These are phyloP conservation scores for Clarireedia hainanense DNA, from an alignment of 2,329 filamentous ascomycete genomes.

Conservation along the genomic window DNA sequence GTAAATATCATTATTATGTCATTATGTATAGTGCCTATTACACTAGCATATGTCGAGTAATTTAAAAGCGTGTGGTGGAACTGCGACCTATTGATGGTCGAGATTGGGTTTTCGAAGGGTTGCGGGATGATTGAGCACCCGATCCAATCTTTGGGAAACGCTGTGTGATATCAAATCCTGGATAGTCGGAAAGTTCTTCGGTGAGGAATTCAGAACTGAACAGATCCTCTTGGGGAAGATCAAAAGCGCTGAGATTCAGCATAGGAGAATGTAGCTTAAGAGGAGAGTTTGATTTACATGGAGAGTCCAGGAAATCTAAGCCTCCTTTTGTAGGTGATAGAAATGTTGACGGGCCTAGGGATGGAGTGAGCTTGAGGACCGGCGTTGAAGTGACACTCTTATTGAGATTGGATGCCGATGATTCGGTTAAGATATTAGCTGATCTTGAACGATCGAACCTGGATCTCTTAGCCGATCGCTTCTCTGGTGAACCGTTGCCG, in stretches of 20 bases:
- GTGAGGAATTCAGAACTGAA: conserved; percentile 47
- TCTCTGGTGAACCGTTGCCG: conserved; percentile 57
- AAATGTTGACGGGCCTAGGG: conserved; percentile 29
- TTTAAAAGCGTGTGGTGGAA: conserved; percentile 28
- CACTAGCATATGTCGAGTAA: conserved; percentile 8
- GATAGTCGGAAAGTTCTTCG: conserved; percentile 50
- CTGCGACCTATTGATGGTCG: conserved; percentile 25
- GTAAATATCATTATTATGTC: conserved; percentile 14
- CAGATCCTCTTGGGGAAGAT: conserved; percentile 39
- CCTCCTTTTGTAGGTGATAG: conserved; percentile 52
- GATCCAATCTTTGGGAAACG: conserved; percentile 68
- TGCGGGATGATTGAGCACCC: conserved; percentile 33
- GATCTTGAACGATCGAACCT: conserved; percentile 58
- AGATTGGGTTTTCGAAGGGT: conserved; percentile 18
- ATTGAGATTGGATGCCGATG: conserved; percentile 38
- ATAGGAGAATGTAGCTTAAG: conserved; percentile 20
- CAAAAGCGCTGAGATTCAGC: conserved; percentile 20
- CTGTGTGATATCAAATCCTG: conserved; percentile 63
- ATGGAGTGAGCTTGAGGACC: conserved; percentile 39
- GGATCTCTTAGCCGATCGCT: conserved; percentile 51
- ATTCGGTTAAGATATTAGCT: conserved; percentile 52
- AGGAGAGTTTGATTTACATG: conserved; percentile 39
- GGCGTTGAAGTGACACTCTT: conserved; percentile 45
- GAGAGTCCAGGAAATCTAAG: conserved; percentile 37
- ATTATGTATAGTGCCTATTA: conserved; percentile 8